These are phyloP conservation scores for Kuraishia capsulata DNA, from an alignment of 805 yeast species.

Conservation along the genomic window DNA sequence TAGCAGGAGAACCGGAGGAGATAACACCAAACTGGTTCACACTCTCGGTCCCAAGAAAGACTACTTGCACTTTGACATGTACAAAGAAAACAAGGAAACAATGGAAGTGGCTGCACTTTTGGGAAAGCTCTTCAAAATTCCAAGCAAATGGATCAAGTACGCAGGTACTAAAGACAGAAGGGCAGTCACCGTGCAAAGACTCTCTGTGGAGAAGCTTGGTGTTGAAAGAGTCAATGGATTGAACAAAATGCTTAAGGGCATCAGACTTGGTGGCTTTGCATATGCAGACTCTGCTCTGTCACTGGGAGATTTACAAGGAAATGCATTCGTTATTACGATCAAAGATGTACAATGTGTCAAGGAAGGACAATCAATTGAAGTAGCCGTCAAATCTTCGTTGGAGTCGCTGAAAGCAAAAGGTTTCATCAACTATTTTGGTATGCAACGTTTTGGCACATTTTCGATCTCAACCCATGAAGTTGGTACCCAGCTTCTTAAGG, in stretches of 20 bases:
- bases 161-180: constrained; percentile 98
- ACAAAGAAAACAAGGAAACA: constrained; percentile 94
- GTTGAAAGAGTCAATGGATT: constrained; percentile 69
- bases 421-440: constrained; percentile 91
- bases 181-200: constrained; percentile 86
- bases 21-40: constrained; percentile 33
- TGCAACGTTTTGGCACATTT: constrained; percentile 97
- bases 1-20: constrained; percentile 29
- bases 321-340: constrained; percentile 79
- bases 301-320: constrained; percentile 82
- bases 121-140: constrained; percentile 64
- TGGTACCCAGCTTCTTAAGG: constrained; percentile 63
- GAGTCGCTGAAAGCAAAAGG: constrained; percentile 56
- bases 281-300: constrained; percentile 55
- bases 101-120: constrained; percentile 85
- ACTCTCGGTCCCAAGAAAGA: constrained; percentile 67
- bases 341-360: constrained; percentile 50
- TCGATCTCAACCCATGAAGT: constrained; percentile 84
- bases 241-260: constrained; percentile 69
- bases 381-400: constrained; percentile 42
- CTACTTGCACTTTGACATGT: constrained; percentile 68
- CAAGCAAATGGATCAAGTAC: constrained; percentile 61
- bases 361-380: constrained; percentile 27
- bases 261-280: constrained; percentile 68
- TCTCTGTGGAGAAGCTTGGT: constrained; percentile 58